Percentiles rank a stretch among this genome's conserved stretches.
These are phyloP conservation scores for Domatiomyces catenatus DNA, from an alignment of 2,329 filamentous ascomycete species.

Conservation along the genomic window DNA sequence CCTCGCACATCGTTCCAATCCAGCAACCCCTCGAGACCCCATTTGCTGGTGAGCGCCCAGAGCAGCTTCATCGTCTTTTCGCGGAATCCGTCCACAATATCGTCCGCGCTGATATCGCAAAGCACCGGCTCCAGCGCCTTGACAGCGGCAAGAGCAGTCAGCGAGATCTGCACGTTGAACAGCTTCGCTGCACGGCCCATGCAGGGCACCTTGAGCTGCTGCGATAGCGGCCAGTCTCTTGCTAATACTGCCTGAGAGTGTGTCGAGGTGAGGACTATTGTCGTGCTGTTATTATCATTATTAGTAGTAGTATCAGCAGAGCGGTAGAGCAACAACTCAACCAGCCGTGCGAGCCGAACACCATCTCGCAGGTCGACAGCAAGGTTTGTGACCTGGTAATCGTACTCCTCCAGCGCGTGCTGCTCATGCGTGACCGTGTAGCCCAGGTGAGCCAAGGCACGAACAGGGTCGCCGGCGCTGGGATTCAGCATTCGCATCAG, in stretches of 20 bases:
- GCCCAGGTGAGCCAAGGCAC: conserved; percentile 40
- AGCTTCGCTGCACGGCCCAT: conserved; percentile 40
- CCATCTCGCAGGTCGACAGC: conserved; percentile 49
- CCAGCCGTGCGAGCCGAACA: conserved; percentile 42
- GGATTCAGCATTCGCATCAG: conserved; percentile 41
- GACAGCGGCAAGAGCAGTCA: conserved; percentile 36
- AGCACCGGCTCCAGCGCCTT: conserved; percentile 28
- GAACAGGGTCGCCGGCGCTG: conserved; percentile 41
- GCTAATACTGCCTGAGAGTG: conserved; percentile 8
- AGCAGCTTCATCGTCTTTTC: conserved; percentile 48
- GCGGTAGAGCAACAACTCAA: conserved; percentile 41
- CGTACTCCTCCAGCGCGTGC: conserved; percentile 42
- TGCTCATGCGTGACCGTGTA: conserved; percentile 42
- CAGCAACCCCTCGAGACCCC: conserved; percentile 39
- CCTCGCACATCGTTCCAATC: conserved; percentile 39
- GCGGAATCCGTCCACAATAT: conserved; percentile 49
- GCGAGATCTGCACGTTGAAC: conserved; percentile 44
- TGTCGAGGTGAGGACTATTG: background rate
- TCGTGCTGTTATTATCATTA: conserved; percentile 25
- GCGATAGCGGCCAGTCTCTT: conserved; percentile 34
- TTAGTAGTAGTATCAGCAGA: conserved; percentile 18
- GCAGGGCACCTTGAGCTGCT: conserved; percentile 44
- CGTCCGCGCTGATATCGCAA: conserved; percentile 35
- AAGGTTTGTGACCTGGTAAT: conserved; percentile 43
- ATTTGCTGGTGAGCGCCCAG: conserved; percentile 44